These are phyloP conservation scores for Ambrosia artemisiifolia DNA, from an alignment of 129 eudicot genomes.

Conservation along the genomic window DNA sequence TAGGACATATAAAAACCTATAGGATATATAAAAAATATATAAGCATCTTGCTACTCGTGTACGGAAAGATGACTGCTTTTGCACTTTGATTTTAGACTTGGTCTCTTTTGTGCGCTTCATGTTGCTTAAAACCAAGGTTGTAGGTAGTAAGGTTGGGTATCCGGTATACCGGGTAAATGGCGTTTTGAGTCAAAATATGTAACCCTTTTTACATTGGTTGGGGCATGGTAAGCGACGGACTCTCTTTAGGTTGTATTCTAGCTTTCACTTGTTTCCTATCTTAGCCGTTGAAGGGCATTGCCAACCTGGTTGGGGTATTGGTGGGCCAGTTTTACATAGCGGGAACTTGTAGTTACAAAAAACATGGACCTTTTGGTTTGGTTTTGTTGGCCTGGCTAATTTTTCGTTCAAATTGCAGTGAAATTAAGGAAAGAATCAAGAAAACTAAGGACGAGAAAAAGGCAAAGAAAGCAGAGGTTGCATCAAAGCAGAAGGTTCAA, in stretches of 20 bases:
- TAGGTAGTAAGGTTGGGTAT: not conserved
- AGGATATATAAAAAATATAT: too few relatives aligned
- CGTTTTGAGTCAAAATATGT: not conserved
- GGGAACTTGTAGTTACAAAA: not conserved
- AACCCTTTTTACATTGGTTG: not conserved
- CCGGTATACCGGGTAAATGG: not conserved
- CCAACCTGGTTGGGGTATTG: too few relatives aligned
- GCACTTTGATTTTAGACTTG: too few relatives aligned
- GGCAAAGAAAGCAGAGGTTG: conserved; percentile 61
- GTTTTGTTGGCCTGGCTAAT: not conserved
- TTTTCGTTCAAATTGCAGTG: conserved; percentile 20
- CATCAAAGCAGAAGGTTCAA: conserved; percentile 40
- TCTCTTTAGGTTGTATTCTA: too few relatives aligned
- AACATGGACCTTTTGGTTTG: not conserved
- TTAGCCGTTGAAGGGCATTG: too few relatives aligned
- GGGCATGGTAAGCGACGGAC: too few relatives aligned
- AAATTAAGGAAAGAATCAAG: conserved; percentile 62
- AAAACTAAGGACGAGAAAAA: conserved; percentile 63
- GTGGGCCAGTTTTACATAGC: too few relatives aligned
- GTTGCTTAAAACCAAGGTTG: not conserved
- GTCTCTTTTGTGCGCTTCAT: too few relatives aligned
- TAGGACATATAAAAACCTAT: too few relatives aligned
- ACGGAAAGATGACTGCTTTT: too few relatives aligned
- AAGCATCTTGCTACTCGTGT: too few relatives aligned
- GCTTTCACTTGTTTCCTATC: too few relatives aligned